Evolutionary conservation across 768 basidiomycete species (phyloP).

Genomic region (Suillus spraguei): DNA sequence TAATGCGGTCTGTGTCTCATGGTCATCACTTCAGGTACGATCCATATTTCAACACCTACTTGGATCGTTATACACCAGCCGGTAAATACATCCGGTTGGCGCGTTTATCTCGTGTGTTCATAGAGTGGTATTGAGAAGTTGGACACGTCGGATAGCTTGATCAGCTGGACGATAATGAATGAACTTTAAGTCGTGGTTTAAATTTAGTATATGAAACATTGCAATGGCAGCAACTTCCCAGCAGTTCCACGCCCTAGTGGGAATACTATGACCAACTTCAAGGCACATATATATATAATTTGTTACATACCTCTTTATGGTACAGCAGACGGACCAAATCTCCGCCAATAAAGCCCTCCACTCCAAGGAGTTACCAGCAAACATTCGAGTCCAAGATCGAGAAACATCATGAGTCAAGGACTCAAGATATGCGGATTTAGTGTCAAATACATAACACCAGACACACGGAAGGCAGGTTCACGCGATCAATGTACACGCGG

Average conservation of each 20-base stretch:
- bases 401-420: not conserved
- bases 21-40: not conserved
- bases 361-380: not conserved
- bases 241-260: not conserved
- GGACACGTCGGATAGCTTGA: not conserved
- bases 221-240: not conserved
- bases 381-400: not conserved
- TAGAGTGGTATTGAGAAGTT: not conserved
- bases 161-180: not conserved
- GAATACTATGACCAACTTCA: not conserved
- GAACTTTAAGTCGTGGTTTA: not conserved
- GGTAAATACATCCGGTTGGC: not conserved
- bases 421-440: not conserved
- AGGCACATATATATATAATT: not conserved
- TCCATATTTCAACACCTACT: not conserved
- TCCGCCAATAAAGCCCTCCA: not conserved
- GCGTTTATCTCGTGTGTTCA: not conserved
- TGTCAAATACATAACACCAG: not conserved
- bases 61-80: not conserved
- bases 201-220: not conserved
- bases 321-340: not conserved
- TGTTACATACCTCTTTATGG: not conserved
- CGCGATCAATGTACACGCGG: not conserved
- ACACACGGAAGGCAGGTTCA: not conserved
- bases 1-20: not conserved